phyloP scores from a whole-genome alignment of 2,329 filamentous ascomycete genomes.

The Aspergillus sp. region DNA sequence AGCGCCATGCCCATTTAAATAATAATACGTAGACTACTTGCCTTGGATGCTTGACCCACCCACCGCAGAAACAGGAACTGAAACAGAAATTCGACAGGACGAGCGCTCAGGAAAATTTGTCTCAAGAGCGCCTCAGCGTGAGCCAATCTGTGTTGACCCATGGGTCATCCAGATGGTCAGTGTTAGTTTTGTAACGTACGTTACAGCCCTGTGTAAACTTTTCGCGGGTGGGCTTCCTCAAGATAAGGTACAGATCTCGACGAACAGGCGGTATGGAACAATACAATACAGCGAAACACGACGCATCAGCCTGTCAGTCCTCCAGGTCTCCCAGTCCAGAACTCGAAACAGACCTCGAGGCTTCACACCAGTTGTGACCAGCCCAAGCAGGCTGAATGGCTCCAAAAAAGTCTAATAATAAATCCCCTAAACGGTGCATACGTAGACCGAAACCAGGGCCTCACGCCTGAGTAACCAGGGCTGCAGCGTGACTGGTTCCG shows the following conservation, averaged over 20 bases:
- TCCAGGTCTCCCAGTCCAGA: not conserved
- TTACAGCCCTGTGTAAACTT: not conserved
- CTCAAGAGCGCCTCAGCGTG: not conserved
- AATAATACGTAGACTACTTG: not conserved
- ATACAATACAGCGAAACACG: not conserved
- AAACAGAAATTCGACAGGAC: conserved; percentile 5
- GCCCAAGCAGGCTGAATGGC: not conserved
- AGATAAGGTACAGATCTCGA: not conserved
- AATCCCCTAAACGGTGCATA: not conserved
- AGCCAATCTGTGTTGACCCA: not conserved
- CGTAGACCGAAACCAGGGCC: not conserved
- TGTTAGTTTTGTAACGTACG: not conserved
- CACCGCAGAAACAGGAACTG: conserved; percentile 3
- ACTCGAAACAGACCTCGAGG: not conserved
- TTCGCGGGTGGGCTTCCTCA: not conserved
- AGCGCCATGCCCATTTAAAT: conserved; percentile 1
- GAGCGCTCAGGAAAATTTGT: not conserved
- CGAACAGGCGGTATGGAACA: not conserved
- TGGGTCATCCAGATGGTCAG: not conserved
- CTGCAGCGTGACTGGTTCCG: conserved; percentile 3
- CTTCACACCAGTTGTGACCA: not conserved
- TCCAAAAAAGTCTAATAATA: conserved; percentile 8
- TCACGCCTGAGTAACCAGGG: conserved; percentile 1
- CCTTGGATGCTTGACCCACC: not conserved
- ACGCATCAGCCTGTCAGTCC: not conserved